These are phyloP conservation scores for Dothiorella sarmentorum DNA, from an alignment of 2,329 filamentous ascomycete genomes.

Conservation along the genomic window DNA sequence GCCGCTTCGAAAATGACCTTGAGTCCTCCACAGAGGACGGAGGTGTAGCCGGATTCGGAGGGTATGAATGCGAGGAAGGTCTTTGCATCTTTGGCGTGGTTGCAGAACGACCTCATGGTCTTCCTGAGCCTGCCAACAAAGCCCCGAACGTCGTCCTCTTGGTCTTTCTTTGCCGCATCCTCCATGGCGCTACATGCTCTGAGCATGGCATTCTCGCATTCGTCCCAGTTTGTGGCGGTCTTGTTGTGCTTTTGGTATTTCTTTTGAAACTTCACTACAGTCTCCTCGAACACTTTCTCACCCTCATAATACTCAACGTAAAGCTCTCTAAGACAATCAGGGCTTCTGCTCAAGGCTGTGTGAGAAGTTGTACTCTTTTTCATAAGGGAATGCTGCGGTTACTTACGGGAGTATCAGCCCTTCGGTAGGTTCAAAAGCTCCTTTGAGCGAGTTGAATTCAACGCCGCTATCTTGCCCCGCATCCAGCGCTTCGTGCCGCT, in stretches of 20 bases:
- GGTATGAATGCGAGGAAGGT: conserved; percentile 13
- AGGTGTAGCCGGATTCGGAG: conserved; percentile 13
- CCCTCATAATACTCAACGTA: background rate
- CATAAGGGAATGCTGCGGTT: background rate
- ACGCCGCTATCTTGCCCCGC: background rate
- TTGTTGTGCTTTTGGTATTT: background rate
- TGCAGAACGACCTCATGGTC: background rate
- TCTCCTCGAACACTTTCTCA: background rate
- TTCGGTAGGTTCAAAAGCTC: background rate
- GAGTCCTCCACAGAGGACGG: conserved; percentile 19
- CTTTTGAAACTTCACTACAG: background rate
- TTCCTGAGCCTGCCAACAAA: background rate
- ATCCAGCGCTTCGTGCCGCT: background rate
- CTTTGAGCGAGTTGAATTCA: background rate
- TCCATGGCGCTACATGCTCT: background rate
- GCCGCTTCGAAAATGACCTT: conserved; percentile 19
- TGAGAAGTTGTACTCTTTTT: too few relatives aligned
- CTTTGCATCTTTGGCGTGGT: conserved; percentile 14
- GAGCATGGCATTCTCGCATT: background rate
- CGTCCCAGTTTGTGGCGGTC: background rate
- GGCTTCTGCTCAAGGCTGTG: background rate
- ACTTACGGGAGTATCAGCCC: background rate
- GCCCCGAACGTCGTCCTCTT: background rate
- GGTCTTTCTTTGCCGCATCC: background rate
- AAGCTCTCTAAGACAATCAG: background rate